phyloP scores from a whole-genome alignment of 176 grass and related monocot genomes.

The Zea luxurians region DNA sequence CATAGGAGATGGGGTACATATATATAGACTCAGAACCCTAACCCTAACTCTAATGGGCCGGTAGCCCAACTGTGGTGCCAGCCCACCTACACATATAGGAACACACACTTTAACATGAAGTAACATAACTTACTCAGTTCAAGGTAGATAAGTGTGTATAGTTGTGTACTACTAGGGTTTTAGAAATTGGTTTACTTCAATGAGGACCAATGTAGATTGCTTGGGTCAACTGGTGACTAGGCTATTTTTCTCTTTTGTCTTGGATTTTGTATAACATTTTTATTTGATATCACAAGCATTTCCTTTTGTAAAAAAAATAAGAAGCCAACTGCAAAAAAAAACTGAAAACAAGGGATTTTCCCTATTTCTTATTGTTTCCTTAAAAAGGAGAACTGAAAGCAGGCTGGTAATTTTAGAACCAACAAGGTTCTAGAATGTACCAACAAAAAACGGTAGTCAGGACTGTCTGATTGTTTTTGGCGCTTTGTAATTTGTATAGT shows the following conservation, averaged over 20 bases:
- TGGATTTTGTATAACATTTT: not conserved
- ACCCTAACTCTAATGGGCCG: too few species aligned
- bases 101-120: not conserved
- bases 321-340: not conserved
- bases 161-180: not conserved
- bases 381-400: not conserved
- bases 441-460: not conserved
- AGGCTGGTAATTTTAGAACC: not conserved
- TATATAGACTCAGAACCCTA: too few species aligned
- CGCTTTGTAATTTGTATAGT: not conserved
- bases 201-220: not conserved
- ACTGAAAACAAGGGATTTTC: not conserved
- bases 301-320: not conserved
- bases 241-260: conserved; percentile 10
- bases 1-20: too few species aligned
- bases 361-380: not conserved
- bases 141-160: not conserved
- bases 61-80: too few species aligned
- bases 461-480: not conserved
- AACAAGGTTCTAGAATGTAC: conserved; percentile 4
- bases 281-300: conserved; percentile 20
- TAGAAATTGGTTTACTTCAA: conserved; percentile 3
- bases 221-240: not conserved
- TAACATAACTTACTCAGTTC: not conserved
- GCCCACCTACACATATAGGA: too few species aligned